These are phyloP conservation scores for Dioscorea alata DNA, from an alignment of 106 monocot genomes.

Conservation along the genomic window DNA sequence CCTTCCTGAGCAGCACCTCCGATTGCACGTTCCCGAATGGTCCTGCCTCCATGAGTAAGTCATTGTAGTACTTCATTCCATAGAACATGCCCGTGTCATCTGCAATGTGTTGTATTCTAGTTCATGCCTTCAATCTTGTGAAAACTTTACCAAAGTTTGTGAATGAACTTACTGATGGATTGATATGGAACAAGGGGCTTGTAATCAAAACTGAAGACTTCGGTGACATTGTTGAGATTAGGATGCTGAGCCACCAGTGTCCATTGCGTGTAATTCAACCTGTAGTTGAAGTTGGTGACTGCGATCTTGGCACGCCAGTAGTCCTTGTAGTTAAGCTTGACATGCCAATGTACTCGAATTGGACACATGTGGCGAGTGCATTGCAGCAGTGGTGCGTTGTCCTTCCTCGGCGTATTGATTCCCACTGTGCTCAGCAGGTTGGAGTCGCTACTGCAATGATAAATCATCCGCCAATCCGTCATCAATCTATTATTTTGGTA, in stretches of 20 bases:
- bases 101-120: conserved; percentile 1
- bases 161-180: conserved; percentile 59
- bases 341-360: conserved; percentile 73
- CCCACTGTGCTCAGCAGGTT: conserved; percentile 36
- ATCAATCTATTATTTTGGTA: too few relatives aligned
- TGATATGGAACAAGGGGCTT: conserved; percentile 53
- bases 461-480: neutral
- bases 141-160: too few relatives aligned
- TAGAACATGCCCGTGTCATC: conserved; percentile 85
- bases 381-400: conserved; percentile 55
- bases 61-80: conserved; percentile 66
- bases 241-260: conserved; percentile 72
- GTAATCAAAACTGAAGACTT: conserved; percentile 76
- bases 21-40: conserved; percentile 65
- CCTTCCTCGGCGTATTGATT: conserved; percentile 51
- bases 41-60: conserved; percentile 74
- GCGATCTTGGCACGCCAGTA: conserved; percentile 73
- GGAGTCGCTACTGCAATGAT: conserved; percentile 36
- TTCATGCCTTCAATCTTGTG: neutral
- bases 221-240: conserved; percentile 59
- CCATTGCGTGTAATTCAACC: conserved; percentile 69
- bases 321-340: conserved; percentile 80
- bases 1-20: conserved; percentile 59
- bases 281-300: conserved; percentile 79
- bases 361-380: conserved; percentile 81